phyloP scores from a whole-genome alignment of 768 basidiomycete genomes.

The Serendipita sp. region DNA sequence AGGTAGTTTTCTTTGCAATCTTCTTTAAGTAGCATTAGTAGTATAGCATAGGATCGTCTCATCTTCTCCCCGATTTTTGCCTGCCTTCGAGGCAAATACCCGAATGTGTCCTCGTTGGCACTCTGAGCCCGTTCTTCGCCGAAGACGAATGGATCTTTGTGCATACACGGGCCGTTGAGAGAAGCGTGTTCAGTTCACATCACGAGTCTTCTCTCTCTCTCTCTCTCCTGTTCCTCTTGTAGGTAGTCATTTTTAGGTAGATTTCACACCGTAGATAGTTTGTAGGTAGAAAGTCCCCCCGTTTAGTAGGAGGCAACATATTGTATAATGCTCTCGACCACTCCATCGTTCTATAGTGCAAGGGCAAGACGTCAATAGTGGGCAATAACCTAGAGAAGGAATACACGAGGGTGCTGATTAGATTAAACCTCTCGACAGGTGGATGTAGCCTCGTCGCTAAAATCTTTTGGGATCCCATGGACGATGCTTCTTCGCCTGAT shows the following conservation, averaged over 20 bases:
- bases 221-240: too few relatives aligned
- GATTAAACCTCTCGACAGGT: background rate
- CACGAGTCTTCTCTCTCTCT: too few relatives aligned
- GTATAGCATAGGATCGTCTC: slow-evolving; percentile 5
- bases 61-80: too few relatives aligned
- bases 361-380: background rate
- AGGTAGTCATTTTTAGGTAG: slow-evolving; percentile 6
- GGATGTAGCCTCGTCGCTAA: too few relatives aligned
- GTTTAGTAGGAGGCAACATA: background rate
- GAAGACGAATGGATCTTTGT: background rate
- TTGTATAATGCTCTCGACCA: background rate
- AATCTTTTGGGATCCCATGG: slow-evolving; percentile 8
- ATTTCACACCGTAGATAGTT: background rate
- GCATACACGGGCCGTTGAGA: too few relatives aligned
- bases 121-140: background rate
- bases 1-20: slow-evolving; percentile 7
- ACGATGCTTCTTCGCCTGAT: slow-evolving; percentile 24
- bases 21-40: slow-evolving; percentile 2
- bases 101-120: background rate
- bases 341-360: background rate
- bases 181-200: too few relatives aligned
- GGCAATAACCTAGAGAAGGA: background rate
- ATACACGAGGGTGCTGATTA: background rate
- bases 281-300: slow-evolving; percentile 3
- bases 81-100: background rate